Percentiles rank a stretch among this genome's conserved stretches.
phyloP scores from a whole-genome alignment of 768 basidiomycete genomes.

The Agrocybe chaxingu region DNA sequence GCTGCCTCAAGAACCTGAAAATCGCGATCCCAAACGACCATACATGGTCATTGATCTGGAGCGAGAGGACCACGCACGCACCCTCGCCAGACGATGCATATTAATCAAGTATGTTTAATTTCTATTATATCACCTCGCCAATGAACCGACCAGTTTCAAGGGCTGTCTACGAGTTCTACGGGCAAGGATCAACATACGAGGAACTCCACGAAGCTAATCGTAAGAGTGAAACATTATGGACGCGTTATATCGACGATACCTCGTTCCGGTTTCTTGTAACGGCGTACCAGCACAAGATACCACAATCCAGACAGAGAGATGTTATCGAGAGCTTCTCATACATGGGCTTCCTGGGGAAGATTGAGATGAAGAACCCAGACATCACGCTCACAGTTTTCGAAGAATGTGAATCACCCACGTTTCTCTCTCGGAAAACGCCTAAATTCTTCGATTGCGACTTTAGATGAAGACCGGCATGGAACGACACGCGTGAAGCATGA shows the following conservation, averaged over 20 bases:
- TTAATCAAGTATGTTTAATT: constrained; percentile 68
- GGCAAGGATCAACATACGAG: constrained; percentile 63
- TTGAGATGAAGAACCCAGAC: constrained; percentile 79
- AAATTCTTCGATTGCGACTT: not conserved
- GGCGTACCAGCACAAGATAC: constrained; percentile 72
- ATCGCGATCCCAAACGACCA: constrained; percentile 56
- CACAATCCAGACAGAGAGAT: constrained; percentile 58
- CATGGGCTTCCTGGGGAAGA: constrained; percentile 78
- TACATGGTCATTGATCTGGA: constrained; percentile 73
- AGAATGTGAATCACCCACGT: constrained; percentile 63
- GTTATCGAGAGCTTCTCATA: constrained; percentile 81
- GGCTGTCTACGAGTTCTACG: constrained; percentile 77
- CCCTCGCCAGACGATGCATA: constrained; percentile 77
- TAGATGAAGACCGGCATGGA: constrained; percentile 49
- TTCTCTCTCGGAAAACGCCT: not conserved
- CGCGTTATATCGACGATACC: constrained; percentile 54
- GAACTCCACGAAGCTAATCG: constrained; percentile 60
- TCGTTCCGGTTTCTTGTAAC: constrained; percentile 82
- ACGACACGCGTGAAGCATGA: constrained; percentile 45
- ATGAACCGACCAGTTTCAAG: constrained; percentile 32
- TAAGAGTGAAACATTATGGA: constrained; percentile 47
- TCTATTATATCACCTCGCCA: constrained; percentile 1
- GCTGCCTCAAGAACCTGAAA: constrained; percentile 41
- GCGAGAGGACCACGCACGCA: constrained; percentile 66
- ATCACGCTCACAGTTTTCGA: constrained; percentile 75